Percentiles rank a stretch among this genome's conserved stretches.
Evolutionary conservation across 2,329 filamentous ascomycete genomes (phyloP).

Genomic region (Kalmusia sp.): DNA sequence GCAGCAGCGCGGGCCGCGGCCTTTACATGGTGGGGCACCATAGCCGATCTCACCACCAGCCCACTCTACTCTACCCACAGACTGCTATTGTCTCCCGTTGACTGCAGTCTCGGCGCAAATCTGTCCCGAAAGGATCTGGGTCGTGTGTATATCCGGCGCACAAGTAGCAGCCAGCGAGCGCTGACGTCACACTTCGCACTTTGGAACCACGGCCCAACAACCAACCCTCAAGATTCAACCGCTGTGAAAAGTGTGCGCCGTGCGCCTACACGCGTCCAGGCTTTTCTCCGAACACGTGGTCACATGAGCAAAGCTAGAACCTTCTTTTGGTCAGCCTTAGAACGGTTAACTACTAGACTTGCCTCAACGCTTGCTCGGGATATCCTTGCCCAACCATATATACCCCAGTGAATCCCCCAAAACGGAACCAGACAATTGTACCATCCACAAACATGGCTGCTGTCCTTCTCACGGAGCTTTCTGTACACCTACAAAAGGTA

Average conservation of each 20-base stretch:
- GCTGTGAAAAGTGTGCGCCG: too few relatives aligned
- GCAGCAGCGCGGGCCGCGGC: conserved; percentile 7
- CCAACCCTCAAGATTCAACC: too few relatives aligned
- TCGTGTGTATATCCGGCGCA: too few relatives aligned
- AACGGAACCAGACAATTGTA: neutral
- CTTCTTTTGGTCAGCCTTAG: conserved; percentile 21
- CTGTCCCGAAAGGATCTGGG: too few relatives aligned
- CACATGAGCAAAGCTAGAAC: conserved; percentile 39
- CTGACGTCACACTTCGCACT: too few relatives aligned
- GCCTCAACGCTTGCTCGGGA: neutral
- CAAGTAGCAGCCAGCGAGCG: too few relatives aligned
- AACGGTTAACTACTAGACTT: neutral
- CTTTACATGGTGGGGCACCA: conserved; percentile 19
- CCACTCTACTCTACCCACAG: neutral
- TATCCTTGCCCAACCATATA: too few relatives aligned
- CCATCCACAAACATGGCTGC: conserved; percentile 21
- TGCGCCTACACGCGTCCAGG: neutral
- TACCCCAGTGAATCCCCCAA: neutral
- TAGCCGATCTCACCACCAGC: conserved; percentile 6
- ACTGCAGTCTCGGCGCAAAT: too few relatives aligned
- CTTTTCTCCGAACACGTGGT: conserved; percentile 27
- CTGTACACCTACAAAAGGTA: conserved; percentile 54
- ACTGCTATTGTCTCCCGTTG: too few relatives aligned
- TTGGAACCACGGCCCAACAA: too few relatives aligned
- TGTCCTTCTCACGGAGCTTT: conserved; percentile 38